Percentiles rank a stretch among this genome's conserved stretches.
Conservation (phyloP, 306 rosid species). For the Malus orientalis region DNA sequence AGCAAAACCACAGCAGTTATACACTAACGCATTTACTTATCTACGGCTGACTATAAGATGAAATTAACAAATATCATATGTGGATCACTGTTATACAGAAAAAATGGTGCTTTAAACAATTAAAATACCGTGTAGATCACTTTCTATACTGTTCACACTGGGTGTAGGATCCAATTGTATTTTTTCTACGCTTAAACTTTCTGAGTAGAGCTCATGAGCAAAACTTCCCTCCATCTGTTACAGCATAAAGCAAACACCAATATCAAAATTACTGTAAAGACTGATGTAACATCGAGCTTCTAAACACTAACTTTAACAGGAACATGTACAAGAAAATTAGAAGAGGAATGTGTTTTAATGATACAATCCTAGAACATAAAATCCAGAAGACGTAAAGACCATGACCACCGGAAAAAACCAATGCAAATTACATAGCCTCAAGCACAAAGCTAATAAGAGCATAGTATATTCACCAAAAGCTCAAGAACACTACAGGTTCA, state of each 20-base stretch:
- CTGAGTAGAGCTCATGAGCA: conserved; percentile 72
- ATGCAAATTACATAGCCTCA: neutral
- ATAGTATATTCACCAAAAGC: neutral
- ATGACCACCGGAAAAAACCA: neutral
- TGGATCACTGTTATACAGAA: neutral
- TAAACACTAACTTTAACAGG: neutral
- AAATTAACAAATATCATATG: neutral
- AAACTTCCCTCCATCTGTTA: conserved; percentile 57
- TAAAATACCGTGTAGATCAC: conserved; percentile 28
- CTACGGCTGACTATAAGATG: neutral
- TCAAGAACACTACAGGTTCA: neutral
- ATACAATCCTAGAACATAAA: neutral
- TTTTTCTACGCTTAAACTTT: conserved; percentile 44
- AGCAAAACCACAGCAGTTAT: neutral
- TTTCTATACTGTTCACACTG: conserved; percentile 7
- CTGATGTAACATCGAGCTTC: neutral
- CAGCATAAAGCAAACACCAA: neutral
- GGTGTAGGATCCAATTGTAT: conserved; percentile 24
- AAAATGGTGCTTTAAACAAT: neutral
- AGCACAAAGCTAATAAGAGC: neutral
- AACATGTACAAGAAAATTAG: neutral
- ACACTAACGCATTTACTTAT: neutral
- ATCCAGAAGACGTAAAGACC: neutral
- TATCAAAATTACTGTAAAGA: neutral
- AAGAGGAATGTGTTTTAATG: neutral